Percentiles rank a stretch among this genome's conserved stretches.
These are phyloP conservation scores for Albifimbria verrucaria DNA, from an alignment of 2,329 filamentous ascomycete genomes.

Conservation along the genomic window DNA sequence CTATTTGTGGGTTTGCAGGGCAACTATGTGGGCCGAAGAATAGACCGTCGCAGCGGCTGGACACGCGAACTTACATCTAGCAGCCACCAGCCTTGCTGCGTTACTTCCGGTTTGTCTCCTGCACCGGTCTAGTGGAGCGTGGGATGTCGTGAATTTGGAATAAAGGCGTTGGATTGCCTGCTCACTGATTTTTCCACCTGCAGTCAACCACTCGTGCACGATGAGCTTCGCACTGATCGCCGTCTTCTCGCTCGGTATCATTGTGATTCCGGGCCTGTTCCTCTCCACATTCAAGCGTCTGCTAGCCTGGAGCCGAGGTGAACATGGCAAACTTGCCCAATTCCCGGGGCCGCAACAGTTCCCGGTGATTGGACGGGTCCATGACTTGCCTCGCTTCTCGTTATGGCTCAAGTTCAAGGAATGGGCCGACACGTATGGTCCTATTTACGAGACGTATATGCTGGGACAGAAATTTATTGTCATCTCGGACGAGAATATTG, in stretches of 20 bases:
- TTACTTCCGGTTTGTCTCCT: too few relatives aligned
- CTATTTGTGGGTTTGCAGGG: too few relatives aligned
- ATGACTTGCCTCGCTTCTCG: constrained; percentile 42
- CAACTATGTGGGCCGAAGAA: too few relatives aligned
- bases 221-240: neutral
- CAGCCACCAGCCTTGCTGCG: too few relatives aligned
- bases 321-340: constrained; percentile 13
- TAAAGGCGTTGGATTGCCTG: too few relatives aligned
- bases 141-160: too few relatives aligned
- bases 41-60: too few relatives aligned
- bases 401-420: constrained; percentile 51
- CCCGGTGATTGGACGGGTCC: constrained; percentile 45
- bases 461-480: constrained; percentile 39
- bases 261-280: constrained; percentile 35
- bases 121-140: too few relatives aligned
- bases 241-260: constrained; percentile 15
- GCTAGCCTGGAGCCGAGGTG: neutral
- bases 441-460: constrained; percentile 40
- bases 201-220: too few relatives aligned
- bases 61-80: too few relatives aligned
- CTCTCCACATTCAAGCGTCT: constrained; percentile 38
- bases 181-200: too few relatives aligned
- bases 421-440: constrained; percentile 39
- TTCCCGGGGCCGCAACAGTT: constrained; percentile 46
- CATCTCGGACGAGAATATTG: constrained; percentile 45